Percentiles rank a stretch among this genome's conserved stretches.
phyloP scores from a whole-genome alignment of 805 yeast species.

The Alloascoidea hylecoeti region DNA sequence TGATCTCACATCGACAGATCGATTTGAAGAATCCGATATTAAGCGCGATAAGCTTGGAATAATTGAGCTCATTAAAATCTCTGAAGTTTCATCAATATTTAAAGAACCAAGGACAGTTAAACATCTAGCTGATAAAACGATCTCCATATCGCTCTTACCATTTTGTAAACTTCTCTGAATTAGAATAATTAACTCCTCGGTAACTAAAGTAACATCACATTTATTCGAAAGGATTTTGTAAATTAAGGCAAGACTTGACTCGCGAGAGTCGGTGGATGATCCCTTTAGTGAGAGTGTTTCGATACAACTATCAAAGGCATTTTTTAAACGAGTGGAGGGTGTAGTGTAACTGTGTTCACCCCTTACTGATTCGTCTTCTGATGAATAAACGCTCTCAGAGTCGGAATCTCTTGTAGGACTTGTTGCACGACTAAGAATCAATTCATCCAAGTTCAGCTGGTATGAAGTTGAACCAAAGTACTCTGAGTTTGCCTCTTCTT shows the following conservation, averaged over 20 bases:
- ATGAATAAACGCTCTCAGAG: background rate
- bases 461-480: background rate
- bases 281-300: background rate
- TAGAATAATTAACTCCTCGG: background rate
- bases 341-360: background rate
- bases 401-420: conserved; percentile 1
- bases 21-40: background rate
- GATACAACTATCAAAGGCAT: background rate
- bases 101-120: background rate
- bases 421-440: background rate
- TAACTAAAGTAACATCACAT: background rate
- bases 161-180: background rate
- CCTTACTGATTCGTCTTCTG: background rate
- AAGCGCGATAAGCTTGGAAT: background rate
- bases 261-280: background rate
- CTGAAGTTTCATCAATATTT: conserved; percentile 1
- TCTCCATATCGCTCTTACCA: conserved; percentile 1
- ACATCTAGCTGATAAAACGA: background rate
- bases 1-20: conserved; percentile 6
- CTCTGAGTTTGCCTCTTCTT: background rate
- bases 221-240: conserved; percentile 1
- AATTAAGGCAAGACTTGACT: conserved; percentile 2
- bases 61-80: background rate
- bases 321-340: background rate
- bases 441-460: background rate